Conservation (phyloP, 306 rosid species). For the Acacia confusa region DNA sequence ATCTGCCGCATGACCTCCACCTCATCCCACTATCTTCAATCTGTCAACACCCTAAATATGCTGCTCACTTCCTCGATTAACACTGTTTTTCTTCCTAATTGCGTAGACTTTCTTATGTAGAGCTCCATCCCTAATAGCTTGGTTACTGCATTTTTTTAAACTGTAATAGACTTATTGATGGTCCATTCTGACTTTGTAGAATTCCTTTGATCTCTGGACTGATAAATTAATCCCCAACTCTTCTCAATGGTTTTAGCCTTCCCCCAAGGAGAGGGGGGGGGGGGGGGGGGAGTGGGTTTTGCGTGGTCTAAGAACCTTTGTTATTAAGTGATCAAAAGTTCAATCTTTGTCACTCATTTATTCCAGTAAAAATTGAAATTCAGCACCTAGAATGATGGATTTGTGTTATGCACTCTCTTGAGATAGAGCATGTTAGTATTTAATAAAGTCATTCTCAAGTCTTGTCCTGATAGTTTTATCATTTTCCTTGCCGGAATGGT, state of each 20-base stretch:
- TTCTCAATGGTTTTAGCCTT: background rate
- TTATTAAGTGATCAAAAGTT: background rate
- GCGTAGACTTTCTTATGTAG: background rate
- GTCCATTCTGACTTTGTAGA: background rate
- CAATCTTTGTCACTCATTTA: background rate
- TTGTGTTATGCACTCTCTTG: background rate
- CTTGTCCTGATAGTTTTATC: background rate
- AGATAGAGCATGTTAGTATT: background rate
- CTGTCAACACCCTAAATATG: background rate
- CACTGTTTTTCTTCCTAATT: background rate
- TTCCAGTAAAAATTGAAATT: background rate
- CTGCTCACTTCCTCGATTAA: background rate
- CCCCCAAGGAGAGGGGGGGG: background rate
- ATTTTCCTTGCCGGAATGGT: background rate
- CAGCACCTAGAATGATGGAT: background rate
- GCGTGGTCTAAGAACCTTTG: background rate
- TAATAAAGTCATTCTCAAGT: background rate
- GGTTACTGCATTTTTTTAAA: background rate
- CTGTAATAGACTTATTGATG: background rate
- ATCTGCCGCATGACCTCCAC: background rate
- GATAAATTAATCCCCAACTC: background rate
- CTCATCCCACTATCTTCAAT: background rate
- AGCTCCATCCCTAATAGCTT: background rate
- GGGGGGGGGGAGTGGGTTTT: too few species aligned
- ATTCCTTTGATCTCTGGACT: background rate